Conservation (phyloP, 2,329 filamentous ascomycete species). For the Alternaria arborescens region DNA sequence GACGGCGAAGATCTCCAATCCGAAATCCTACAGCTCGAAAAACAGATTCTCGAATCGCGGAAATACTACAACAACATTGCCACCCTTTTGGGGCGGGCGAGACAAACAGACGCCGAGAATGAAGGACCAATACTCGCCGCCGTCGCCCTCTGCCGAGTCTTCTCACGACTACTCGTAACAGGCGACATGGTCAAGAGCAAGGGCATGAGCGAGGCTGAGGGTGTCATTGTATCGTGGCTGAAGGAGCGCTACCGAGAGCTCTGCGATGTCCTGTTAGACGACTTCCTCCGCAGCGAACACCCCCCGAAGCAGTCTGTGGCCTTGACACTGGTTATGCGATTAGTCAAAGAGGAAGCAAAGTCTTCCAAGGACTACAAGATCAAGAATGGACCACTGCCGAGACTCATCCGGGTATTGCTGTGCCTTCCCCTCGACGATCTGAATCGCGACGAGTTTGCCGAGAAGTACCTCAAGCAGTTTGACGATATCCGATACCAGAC, state of each 20-base stretch:
- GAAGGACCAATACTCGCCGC: slow-evolving; percentile 72
- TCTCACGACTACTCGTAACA: slow-evolving; percentile 79
- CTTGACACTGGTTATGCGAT: slow-evolving; percentile 81
- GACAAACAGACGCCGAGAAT: slow-evolving; percentile 59
- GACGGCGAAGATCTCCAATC: slow-evolving; percentile 62
- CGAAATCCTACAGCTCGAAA: slow-evolving; percentile 78
- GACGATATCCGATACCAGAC: slow-evolving; percentile 88
- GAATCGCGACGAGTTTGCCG: slow-evolving; percentile 75
- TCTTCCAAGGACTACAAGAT: slow-evolving; percentile 66
- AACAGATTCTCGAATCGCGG: slow-evolving; percentile 82
- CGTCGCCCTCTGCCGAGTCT: slow-evolving; percentile 85
- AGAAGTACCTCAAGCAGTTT: slow-evolving; percentile 79
- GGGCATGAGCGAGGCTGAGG: slow-evolving; percentile 74
- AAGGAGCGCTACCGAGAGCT: slow-evolving; percentile 78
- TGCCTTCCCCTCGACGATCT: slow-evolving; percentile 64
- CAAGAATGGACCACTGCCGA: slow-evolving; percentile 70
- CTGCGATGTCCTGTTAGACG: slow-evolving; percentile 65
- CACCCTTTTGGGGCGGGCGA: slow-evolving; percentile 68
- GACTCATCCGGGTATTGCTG: slow-evolving; percentile 71
- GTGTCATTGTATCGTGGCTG: slow-evolving; percentile 79
- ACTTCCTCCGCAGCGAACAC: slow-evolving; percentile 68
- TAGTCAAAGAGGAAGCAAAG: slow-evolving; percentile 76
- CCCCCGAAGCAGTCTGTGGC: slow-evolving; percentile 71
- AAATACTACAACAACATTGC: slow-evolving; percentile 93
- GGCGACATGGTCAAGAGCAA: slow-evolving; percentile 74